phyloP scores from a whole-genome alignment of 2,329 filamentous ascomycete species.

The Aspergillus brunneoviolaceus region DNA sequence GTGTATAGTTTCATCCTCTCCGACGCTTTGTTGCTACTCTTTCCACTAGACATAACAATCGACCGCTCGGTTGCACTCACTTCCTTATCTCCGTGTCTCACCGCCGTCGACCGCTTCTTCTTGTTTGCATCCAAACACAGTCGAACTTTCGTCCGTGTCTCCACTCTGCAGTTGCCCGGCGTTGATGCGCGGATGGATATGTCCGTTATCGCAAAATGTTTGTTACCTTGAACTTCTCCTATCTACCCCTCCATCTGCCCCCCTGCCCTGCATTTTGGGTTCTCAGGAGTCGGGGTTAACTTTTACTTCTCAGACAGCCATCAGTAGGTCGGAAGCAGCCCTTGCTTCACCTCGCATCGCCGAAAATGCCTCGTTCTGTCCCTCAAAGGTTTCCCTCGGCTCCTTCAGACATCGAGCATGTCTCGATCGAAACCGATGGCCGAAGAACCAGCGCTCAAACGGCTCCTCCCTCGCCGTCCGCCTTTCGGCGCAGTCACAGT shows the following conservation, averaged over 20 bases:
- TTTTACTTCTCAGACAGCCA: neutral
- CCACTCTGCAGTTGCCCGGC: conserved; percentile 3
- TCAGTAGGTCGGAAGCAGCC: neutral
- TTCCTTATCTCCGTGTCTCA: neutral
- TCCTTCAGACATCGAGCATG: conserved; percentile 18
- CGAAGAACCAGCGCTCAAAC: conserved; percentile 24
- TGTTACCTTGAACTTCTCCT: neutral
- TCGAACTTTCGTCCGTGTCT: neutral
- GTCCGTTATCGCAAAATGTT: neutral
- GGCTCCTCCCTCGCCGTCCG: conserved; percentile 38
- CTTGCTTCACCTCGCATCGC: conserved; percentile 7
- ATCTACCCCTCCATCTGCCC: neutral
- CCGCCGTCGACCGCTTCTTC: neutral
- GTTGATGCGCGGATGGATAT: conserved; percentile 2
- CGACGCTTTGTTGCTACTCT: neutral
- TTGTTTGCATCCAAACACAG: neutral
- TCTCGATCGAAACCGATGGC: conserved; percentile 7
- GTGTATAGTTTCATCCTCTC: neutral
- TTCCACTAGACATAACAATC: neutral
- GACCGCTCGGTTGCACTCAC: neutral
- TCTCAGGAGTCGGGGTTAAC: conserved; percentile 1
- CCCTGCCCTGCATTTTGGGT: neutral
- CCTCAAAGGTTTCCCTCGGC: conserved; percentile 24
- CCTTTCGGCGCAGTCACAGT: conserved; percentile 31
- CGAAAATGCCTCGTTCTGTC: conserved; percentile 34